Evolutionary conservation across 2,329 filamentous ascomycete genomes (phyloP).

Genomic region (Phaeosphaeriaceae sp.): DNA sequence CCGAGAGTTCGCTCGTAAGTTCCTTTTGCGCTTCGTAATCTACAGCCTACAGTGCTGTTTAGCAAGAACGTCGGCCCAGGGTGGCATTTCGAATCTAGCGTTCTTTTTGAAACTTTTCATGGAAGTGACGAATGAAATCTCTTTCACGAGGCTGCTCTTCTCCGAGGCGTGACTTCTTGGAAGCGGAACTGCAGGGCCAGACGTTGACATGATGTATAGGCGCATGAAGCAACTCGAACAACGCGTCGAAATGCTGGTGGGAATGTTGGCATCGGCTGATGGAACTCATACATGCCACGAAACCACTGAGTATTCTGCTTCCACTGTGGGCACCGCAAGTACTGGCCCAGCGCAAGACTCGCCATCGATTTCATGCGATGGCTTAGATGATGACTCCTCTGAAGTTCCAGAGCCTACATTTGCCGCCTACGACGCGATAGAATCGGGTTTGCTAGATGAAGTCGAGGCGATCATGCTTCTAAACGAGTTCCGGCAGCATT

Average conservation of each 20-base stretch:
- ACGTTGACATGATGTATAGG: conserved; percentile 11
- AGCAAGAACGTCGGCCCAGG: neutral
- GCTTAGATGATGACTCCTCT: neutral
- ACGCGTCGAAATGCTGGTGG: conserved; percentile 32
- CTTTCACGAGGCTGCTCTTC: neutral
- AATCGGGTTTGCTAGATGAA: conserved; percentile 16
- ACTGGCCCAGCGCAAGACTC: neutral
- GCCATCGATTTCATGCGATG: neutral
- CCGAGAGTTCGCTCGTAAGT: conserved; percentile 34
- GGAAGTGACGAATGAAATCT: neutral
- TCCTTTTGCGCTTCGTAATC: neutral
- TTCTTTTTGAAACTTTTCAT: neutral
- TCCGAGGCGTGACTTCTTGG: neutral
- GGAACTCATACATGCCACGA: conserved; percentile 6
- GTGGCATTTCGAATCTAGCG: neutral
- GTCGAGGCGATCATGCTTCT: conserved; percentile 13
- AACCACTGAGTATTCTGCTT: neutral
- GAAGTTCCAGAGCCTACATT: neutral
- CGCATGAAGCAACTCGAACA: conserved; percentile 34
- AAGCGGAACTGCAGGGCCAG: neutral
- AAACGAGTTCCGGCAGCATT: conserved; percentile 20
- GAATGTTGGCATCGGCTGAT: conserved; percentile 14
- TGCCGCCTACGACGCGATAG: conserved; percentile 22
- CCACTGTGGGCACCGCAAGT: neutral
- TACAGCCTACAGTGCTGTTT: neutral